phyloP scores from a whole-genome alignment of 1,284 basidiomycete genomes.

The Sporisorium sorghi region DNA sequence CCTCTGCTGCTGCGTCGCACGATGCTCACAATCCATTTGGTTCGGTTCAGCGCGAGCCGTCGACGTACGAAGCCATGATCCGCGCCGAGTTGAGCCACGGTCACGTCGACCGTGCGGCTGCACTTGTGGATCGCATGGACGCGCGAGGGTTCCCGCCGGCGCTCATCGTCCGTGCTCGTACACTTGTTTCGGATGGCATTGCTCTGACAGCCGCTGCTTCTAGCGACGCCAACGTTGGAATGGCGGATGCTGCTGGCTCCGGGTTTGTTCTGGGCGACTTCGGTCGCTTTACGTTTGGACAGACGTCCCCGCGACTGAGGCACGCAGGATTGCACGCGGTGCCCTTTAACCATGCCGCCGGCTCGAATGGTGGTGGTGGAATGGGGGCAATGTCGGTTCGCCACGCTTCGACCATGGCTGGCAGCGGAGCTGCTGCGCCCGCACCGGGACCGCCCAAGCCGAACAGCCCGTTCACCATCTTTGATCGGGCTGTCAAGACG shows the following conservation, averaged over 20 bases:
- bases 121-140: conserved; percentile 80
- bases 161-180: conserved; percentile 61
- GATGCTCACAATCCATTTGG: conserved; percentile 69
- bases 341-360: not conserved
- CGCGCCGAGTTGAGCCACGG: conserved; percentile 86
- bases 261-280: not conserved
- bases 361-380: not conserved
- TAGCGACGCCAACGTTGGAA: not conserved
- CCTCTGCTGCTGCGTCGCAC: not conserved
- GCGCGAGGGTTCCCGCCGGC: conserved; percentile 73
- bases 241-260: not conserved
- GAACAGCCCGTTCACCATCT: conserved; percentile 72
- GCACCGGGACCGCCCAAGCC: conserved; percentile 62
- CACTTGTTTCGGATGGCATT: conserved; percentile 39
- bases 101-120: conserved; percentile 78
- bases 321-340: conserved; percentile 4
- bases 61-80: conserved; percentile 92
- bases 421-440: conserved; percentile 26
- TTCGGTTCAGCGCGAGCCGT: conserved; percentile 88
- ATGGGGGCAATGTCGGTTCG: conserved; percentile 27
- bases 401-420: conserved; percentile 50
- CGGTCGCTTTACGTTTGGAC: conserved; percentile 30
- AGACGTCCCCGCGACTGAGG: conserved; percentile 26
- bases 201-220: not conserved
- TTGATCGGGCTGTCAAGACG: conserved; percentile 86